phyloP scores from a whole-genome alignment of 768 basidiomycete species.

The Suillus paluster region DNA sequence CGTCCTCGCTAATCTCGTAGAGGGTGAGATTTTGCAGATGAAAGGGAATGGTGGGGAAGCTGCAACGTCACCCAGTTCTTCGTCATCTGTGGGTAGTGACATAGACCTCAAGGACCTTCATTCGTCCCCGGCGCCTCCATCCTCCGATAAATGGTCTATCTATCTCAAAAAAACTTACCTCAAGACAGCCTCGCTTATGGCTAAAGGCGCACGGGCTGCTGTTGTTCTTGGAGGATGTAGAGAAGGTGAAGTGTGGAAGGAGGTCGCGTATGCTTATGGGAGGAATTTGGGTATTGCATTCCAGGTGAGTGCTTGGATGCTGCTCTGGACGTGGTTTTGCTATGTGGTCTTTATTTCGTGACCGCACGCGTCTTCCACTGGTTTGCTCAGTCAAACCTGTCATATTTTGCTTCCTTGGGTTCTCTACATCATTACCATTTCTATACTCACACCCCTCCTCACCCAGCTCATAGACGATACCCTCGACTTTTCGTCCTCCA shows the following conservation, averaged over 20 bases:
- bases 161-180: conserved; percentile 94
- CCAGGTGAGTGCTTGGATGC: no score
- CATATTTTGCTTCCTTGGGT: background rate
- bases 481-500: conserved; percentile 86
- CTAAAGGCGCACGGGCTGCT: conserved; percentile 82
- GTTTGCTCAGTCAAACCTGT: background rate
- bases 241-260: conserved; percentile 83
- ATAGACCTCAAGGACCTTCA: conserved; percentile 45
- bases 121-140: conserved; percentile 41
- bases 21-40: conserved; percentile 92
- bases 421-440: background rate
- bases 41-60: conserved; percentile 17
- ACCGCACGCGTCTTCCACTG: background rate
- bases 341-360: background rate
- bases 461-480: conserved; percentile 91
- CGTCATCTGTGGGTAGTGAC: conserved; percentile 5
- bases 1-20: conserved; percentile 94
- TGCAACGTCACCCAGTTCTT: background rate
- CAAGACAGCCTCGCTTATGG: conserved; percentile 90
- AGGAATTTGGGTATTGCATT: conserved; percentile 94
- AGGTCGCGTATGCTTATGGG: conserved; percentile 90
- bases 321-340: conserved; percentile 19
- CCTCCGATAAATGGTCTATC: conserved; percentile 63
- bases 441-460: background rate
- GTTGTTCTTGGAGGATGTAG: conserved; percentile 85